These are phyloP conservation scores for Geranium incanum DNA, from an alignment of 441 rosid species.

Conservation along the genomic window DNA sequence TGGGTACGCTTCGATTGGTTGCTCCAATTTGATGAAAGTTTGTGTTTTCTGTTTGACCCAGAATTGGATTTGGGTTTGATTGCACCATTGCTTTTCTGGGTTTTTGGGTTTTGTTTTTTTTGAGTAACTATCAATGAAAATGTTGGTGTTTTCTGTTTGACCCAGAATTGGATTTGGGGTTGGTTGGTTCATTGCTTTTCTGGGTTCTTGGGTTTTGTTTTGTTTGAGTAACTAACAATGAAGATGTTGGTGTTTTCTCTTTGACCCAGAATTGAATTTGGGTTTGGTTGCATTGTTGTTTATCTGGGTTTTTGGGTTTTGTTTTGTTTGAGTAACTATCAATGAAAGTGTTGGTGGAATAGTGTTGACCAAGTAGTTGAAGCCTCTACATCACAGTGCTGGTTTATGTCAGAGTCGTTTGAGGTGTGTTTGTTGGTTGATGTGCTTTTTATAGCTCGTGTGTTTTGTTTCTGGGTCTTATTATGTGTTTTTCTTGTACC, in stretches of 20 bases:
- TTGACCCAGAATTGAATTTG: slow-evolving; percentile 3
- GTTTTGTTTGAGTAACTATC: slow-evolving; percentile 9
- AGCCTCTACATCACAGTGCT: neutral
- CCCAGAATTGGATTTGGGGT: slow-evolving; percentile 3
- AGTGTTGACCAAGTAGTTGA: neutral
- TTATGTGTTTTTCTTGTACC: no score
- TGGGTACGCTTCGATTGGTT: neutral
- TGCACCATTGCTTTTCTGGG: slow-evolving; percentile 13
- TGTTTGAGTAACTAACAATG: slow-evolving; percentile 8
- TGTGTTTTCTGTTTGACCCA: neutral
- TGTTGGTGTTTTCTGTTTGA: neutral
- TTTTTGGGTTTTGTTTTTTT: slow-evolving; percentile 16
- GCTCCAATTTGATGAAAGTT: neutral
- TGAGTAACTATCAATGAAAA: slow-evolving; percentile 1
- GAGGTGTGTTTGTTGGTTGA: slow-evolving; percentile 1
- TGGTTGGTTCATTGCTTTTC: slow-evolving; percentile 13
- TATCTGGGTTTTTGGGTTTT: slow-evolving; percentile 5
- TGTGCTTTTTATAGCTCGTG: neutral
- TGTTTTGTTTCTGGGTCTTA: no score
- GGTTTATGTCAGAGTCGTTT: neutral
- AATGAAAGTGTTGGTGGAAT: slow-evolving; percentile 5
- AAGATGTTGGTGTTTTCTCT: neutral
- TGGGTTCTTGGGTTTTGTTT: slow-evolving; percentile 8
- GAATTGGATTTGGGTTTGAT: slow-evolving; percentile 5
- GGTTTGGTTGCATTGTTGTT: slow-evolving; percentile 13